A percentile compares a stretch with the other conserved stretches of the same genome.
Evolutionary conservation across 352 stramenopile genomes (phyloP).

Genomic region (Peronospora farinosa): DNA sequence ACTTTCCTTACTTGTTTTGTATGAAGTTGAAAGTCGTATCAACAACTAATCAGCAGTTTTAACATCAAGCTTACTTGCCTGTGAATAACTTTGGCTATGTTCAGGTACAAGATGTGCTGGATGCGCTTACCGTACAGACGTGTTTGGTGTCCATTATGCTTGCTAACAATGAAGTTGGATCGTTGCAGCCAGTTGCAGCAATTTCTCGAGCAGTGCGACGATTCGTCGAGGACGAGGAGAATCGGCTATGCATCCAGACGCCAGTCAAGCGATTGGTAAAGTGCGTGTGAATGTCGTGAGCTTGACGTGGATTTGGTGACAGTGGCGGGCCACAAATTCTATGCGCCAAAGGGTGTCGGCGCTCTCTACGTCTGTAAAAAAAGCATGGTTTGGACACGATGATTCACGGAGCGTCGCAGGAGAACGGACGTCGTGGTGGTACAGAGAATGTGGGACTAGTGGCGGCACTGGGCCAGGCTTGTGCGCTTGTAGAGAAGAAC

Average conservation of each 20-base stretch:
- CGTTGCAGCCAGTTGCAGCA: conserved; percentile 90
- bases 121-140: conserved; percentile 79
- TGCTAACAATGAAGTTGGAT: conserved; percentile 98
- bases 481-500: conserved; percentile 52
- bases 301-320: conserved; percentile 92
- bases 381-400: conserved; percentile 53
- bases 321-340: conserved; percentile 96
- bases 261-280: conserved; percentile 95
- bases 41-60: no score
- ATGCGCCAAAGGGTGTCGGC: conserved; percentile 91
- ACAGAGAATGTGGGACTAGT: conserved; percentile 96
- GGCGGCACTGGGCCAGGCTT: conserved; percentile 89
- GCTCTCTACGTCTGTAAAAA: conserved; percentile 62
- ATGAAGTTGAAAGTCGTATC: no score
- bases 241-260: conserved; percentile 91
- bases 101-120: conserved; percentile 63
- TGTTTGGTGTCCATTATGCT: conserved; percentile 96
- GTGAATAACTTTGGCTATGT: conserved; percentile 54
- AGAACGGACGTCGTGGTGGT: conserved; percentile 88
- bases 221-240: conserved; percentile 26
- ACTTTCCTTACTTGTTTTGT: no score
- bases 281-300: conserved; percentile 74
- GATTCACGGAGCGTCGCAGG: conserved; percentile 89
- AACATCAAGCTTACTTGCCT: conserved; percentile 34
- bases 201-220: conserved; percentile 57